These are phyloP conservation scores for Penicillium goetzii DNA, from an alignment of 495 filamentous ascomycete genomes.

Conservation along the genomic window DNA sequence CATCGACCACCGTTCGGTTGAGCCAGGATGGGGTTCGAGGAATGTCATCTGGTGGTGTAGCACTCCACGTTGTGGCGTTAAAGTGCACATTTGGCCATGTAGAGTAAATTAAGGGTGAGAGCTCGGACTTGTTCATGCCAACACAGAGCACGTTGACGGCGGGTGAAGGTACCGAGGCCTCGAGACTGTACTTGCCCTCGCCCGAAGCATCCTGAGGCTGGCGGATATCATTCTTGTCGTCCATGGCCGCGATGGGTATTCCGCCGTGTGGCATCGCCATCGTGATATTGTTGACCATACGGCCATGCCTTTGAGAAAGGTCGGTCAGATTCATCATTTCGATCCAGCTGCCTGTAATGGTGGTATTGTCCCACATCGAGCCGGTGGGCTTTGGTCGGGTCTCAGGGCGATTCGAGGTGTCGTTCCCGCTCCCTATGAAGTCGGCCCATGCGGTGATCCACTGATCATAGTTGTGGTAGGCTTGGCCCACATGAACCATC, in stretches of 20 bases:
- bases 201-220: constrained; percentile 67
- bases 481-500: constrained; percentile 65
- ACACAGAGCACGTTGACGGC: constrained; percentile 71
- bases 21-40: constrained; percentile 39
- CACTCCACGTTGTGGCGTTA: constrained; percentile 40
- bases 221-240: constrained; percentile 62
- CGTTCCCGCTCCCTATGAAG: constrained; percentile 39
- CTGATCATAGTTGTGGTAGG: constrained; percentile 57
- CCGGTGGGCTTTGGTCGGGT: constrained; percentile 56
- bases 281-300: constrained; percentile 72
- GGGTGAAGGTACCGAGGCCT: constrained; percentile 67
- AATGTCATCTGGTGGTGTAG: constrained; percentile 22
- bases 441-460: constrained; percentile 54
- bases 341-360: constrained; percentile 64
- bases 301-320: constrained; percentile 45
- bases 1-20: constrained; percentile 66
- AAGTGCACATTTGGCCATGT: constrained; percentile 55
- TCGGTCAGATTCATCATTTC: constrained; percentile 49
- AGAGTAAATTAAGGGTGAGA: constrained; percentile 64
- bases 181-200: constrained; percentile 65
- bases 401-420: constrained; percentile 38
- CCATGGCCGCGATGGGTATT: constrained; percentile 61
- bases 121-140: constrained; percentile 58
- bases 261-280: constrained; percentile 74
- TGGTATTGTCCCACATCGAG: constrained; percentile 67